These are phyloP conservation scores for Oryza nivara DNA, from an alignment of 176 grass and related monocot species.

Conservation along the genomic window DNA sequence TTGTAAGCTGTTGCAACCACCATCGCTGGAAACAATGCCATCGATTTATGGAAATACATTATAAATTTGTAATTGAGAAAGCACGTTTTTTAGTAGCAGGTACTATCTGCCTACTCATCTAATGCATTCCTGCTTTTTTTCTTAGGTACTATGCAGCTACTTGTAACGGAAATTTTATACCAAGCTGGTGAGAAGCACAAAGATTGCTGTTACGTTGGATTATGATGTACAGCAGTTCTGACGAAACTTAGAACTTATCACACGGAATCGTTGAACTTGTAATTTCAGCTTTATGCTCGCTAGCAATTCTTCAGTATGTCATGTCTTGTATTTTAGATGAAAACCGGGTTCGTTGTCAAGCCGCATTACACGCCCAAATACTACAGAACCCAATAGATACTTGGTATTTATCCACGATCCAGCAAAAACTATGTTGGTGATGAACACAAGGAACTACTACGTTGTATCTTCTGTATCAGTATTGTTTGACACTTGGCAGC, in stretches of 20 bases:
- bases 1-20: background rate
- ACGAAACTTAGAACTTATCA: conserved; percentile 23
- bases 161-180: background rate
- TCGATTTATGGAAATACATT: background rate
- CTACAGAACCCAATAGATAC: background rate
- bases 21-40: background rate
- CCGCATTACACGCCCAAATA: background rate
- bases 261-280: conserved; percentile 3
- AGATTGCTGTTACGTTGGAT: background rate
- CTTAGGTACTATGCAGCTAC: conserved; percentile 31
- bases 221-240: conserved; percentile 14
- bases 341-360: background rate
- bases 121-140: background rate
- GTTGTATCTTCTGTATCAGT: background rate
- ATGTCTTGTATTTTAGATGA: conserved; percentile 19
- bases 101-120: conserved; percentile 7
- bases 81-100: background rate
- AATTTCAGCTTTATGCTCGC: conserved; percentile 2
- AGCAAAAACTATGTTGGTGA: conserved; percentile 1
- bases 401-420: conserved; percentile 1
- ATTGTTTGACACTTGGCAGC: background rate
- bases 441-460: background rate
- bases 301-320: background rate
- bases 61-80: background rate
- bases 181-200: background rate